Conservation (phyloP, 2,329 filamentous ascomycete genomes). For the Cylindrodendrum hubeiense region DNA sequence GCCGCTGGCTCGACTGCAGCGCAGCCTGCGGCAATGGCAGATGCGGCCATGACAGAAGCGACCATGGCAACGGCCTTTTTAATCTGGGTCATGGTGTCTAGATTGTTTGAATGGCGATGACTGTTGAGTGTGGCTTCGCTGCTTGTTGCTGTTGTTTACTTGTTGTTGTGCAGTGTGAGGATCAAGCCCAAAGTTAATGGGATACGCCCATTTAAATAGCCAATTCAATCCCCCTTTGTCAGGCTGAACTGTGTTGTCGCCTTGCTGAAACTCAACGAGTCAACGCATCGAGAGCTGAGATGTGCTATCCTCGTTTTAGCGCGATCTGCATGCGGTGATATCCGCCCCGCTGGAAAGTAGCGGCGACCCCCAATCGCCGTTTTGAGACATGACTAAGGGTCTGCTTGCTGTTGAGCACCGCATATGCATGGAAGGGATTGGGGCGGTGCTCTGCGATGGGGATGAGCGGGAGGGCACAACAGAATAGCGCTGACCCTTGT, state of each 20-base stretch:
- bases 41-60: constrained; percentile 32
- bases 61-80: constrained; percentile 12
- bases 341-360: neutral
- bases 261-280: too few relatives aligned
- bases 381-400: neutral
- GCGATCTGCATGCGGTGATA: neutral
- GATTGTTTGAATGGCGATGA: neutral
- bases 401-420: neutral
- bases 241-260: too few relatives aligned
- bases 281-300: too few relatives aligned
- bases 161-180: neutral
- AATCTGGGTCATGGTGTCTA: neutral
- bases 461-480: too few relatives aligned
- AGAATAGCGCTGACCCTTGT: too few relatives aligned
- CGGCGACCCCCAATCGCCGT: neutral
- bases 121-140: neutral
- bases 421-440: too few relatives aligned
- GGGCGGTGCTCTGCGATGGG: too few relatives aligned
- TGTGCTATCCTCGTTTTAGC: too few relatives aligned
- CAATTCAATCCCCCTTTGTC: too few relatives aligned
- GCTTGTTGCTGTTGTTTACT: neutral
- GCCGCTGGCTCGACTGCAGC: constrained; percentile 30
- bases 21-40: too few relatives aligned
- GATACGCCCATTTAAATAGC: too few relatives aligned
- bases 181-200: too few relatives aligned